A percentile compares a stretch with the other conserved stretches of the same genome.
These are phyloP conservation scores for Hyphodiscus sp. DNA, from an alignment of 2,329 filamentous ascomycete genomes.

Conservation along the genomic window DNA sequence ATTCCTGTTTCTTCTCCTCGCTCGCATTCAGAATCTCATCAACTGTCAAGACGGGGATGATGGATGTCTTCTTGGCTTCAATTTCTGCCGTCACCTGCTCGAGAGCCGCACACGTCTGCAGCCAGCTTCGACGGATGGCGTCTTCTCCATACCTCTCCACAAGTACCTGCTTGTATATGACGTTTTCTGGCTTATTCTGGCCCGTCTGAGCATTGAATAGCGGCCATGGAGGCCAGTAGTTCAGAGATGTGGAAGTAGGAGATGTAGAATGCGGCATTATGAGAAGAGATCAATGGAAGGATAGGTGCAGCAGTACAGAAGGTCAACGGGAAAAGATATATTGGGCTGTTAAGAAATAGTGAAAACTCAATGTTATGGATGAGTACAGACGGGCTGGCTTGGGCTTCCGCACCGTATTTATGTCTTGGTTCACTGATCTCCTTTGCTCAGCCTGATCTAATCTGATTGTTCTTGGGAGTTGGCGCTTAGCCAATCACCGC, in stretches of 20 bases:
- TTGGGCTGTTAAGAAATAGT: no score
- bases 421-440: no score
- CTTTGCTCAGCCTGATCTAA: no score
- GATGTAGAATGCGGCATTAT: not conserved
- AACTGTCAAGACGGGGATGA: slow-evolving; percentile 31
- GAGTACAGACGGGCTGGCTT: no score
- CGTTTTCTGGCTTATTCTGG: slow-evolving; percentile 19
- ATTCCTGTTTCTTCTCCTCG: slow-evolving; percentile 17
- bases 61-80: slow-evolving; percentile 26
- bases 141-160: slow-evolving; percentile 33
- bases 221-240: slow-evolving; percentile 26
- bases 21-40: slow-evolving; percentile 22
- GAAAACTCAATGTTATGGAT: no score
- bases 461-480: no score
- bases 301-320: no score
- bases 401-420: no score
- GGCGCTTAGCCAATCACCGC: no score
- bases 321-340: no score
- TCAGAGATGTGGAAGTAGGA: not conserved
- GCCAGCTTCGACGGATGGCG: slow-evolving; percentile 32
- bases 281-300: not conserved
- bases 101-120: slow-evolving; percentile 33
- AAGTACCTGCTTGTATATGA: slow-evolving; percentile 30
- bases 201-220: slow-evolving; percentile 17
- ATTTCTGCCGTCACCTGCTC: slow-evolving; percentile 33